phyloP scores from a whole-genome alignment of 192 early-diverging fungal genomes.

The Entrophospora sp. region DNA sequence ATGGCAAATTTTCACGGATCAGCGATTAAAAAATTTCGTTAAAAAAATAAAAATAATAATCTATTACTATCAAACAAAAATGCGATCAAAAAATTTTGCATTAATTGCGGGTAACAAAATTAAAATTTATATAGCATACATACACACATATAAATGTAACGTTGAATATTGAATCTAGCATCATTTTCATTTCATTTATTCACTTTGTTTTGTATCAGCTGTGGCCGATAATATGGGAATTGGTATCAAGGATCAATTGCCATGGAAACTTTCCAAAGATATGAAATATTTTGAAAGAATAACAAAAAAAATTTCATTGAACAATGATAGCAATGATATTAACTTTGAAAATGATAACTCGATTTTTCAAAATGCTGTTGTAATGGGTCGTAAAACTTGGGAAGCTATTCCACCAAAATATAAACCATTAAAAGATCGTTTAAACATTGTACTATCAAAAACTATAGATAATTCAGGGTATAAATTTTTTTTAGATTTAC shows the following conservation, averaged over 20 bases:
- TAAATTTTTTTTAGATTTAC: not conserved
- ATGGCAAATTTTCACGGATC: too few relatives aligned
- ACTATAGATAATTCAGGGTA: slow-evolving; percentile 40
- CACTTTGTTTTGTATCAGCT: too few relatives aligned
- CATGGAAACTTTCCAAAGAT: slow-evolving; percentile 83
- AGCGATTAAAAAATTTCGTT: too few relatives aligned
- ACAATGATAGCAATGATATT: not conserved
- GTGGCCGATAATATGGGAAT: slow-evolving; percentile 50
- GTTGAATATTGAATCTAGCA: too few relatives aligned
- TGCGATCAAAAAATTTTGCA: too few relatives aligned
- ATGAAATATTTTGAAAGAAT: slow-evolving; percentile 72
- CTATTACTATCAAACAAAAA: too few relatives aligned
- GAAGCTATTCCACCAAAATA: slow-evolving; percentile 80
- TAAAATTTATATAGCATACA: too few relatives aligned
- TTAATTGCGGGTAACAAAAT: too few relatives aligned
- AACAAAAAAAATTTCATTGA: slow-evolving; percentile 39
- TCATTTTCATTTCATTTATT: too few relatives aligned
- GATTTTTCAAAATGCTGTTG: slow-evolving; percentile 58
- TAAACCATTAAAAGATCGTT: slow-evolving; percentile 65
- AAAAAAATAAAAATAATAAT: too few relatives aligned
- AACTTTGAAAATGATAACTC: not conserved
- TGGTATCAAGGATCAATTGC: slow-evolving; percentile 58
- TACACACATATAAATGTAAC: too few relatives aligned
- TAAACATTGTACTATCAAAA: slow-evolving; percentile 82
- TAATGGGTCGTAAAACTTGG: slow-evolving; percentile 94